Percentiles rank a stretch among this genome's conserved stretches.
phyloP scores from a whole-genome alignment of 768 basidiomycete species.

The Chalciporus chontae region DNA sequence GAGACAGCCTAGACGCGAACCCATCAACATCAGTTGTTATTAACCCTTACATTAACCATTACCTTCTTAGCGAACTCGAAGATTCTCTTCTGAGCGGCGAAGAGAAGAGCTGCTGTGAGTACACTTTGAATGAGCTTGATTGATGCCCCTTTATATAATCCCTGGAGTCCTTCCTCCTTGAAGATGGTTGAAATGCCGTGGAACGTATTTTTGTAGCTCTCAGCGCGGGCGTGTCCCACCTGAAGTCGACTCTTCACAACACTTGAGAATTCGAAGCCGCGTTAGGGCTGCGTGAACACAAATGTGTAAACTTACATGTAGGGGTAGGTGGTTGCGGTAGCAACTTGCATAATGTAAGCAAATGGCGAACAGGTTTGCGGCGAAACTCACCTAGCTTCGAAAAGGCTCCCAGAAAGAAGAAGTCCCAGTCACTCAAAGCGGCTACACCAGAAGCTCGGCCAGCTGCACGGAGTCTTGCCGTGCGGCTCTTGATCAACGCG shows the following conservation, averaged over 20 bases:
- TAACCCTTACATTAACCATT: background rate
- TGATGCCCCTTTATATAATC: conserved; percentile 81
- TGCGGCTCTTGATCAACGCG: conserved; percentile 60
- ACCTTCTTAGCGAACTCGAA: conserved; percentile 67
- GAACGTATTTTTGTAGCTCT: conserved; percentile 70
- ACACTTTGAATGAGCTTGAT: conserved; percentile 92
- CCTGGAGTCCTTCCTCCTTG: conserved; percentile 72
- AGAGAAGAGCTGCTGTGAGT: conserved; percentile 90
- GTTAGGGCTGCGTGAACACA: background rate
- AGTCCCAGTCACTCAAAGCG: conserved; percentile 77
- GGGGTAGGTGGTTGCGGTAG: conserved; percentile 64
- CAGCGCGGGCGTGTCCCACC: conserved; percentile 64
- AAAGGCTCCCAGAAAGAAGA: conserved; percentile 91
- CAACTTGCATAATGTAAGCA: conserved; percentile 32
- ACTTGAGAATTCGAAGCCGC: conserved; percentile 23
- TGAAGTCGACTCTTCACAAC: conserved; percentile 80
- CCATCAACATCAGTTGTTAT: background rate
- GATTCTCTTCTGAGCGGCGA: conserved; percentile 82
- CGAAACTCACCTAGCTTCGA: conserved; percentile 72
- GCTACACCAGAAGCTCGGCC: conserved; percentile 43
- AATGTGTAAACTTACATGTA: conserved; percentile 50
- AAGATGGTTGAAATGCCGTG: conserved; percentile 79
- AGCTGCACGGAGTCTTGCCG: conserved; percentile 46
- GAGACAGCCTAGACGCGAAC: conserved; percentile 9
- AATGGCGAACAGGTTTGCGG: background rate